A percentile compares a stretch with the other conserved stretches of the same genome.
Conservation (phyloP, 2,329 filamentous ascomycete genomes). For the Penicillium psychrosexuale region DNA sequence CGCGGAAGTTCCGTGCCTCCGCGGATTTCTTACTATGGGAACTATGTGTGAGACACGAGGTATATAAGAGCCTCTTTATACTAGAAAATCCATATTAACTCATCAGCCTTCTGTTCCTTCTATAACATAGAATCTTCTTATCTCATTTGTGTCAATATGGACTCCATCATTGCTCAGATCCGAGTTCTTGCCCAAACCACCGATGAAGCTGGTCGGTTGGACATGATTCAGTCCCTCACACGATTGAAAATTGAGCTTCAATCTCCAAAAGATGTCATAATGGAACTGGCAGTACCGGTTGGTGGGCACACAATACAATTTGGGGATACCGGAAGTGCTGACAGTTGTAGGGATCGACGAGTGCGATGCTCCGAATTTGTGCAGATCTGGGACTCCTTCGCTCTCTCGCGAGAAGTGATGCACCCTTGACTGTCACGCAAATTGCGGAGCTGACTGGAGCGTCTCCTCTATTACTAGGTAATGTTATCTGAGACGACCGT, state of each 20-base stretch:
- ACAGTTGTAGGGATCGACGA: constrained; percentile 12
- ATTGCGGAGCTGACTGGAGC: constrained; percentile 7
- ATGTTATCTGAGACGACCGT: neutral
- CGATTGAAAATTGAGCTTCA: constrained; percentile 17
- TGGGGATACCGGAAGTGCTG: neutral
- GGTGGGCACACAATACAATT: neutral
- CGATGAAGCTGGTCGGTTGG: constrained; percentile 19
- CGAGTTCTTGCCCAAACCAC: constrained; percentile 14
- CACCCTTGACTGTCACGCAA: constrained; percentile 5
- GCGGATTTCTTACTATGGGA: neutral
- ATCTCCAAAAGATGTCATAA: constrained; percentile 15
- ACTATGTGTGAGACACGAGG: neutral
- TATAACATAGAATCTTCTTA: too few species aligned
- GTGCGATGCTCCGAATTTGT: constrained; percentile 16
- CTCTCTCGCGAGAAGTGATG: constrained; percentile 4
- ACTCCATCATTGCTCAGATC: constrained; percentile 20
- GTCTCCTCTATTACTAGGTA: constrained; percentile 12
- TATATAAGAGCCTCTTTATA: neutral
- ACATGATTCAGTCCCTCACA: constrained; percentile 18
- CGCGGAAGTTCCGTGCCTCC: constrained; percentile 18
- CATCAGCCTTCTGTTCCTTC: neutral
- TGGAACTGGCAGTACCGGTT: constrained; percentile 19
- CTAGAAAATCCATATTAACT: neutral
- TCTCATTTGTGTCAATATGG: constrained; percentile 9
- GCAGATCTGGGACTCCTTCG: constrained; percentile 18